These are phyloP conservation scores for Aspergillus cavernicola DNA, from an alignment of 495 filamentous ascomycete genomes.

Conservation along the genomic window DNA sequence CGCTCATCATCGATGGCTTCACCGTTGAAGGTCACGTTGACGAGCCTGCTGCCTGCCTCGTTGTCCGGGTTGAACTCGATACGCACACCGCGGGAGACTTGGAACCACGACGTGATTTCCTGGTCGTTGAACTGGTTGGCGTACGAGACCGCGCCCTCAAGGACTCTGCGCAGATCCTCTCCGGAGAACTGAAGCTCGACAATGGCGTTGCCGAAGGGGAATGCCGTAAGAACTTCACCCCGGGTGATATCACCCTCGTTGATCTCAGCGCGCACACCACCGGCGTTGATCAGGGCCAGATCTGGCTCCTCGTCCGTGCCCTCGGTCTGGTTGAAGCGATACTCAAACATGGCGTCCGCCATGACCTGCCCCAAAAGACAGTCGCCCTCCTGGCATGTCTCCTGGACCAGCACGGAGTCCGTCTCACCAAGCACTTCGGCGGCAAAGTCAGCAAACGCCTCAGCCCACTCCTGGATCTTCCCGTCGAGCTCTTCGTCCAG, in stretches of 20 bases:
- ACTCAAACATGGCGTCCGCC: slow-evolving; percentile 2
- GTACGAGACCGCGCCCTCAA: slow-evolving; percentile 1
- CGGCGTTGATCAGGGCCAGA: slow-evolving; percentile 1
- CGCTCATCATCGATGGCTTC: background rate
- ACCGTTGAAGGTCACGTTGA: background rate
- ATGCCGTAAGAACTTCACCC: slow-evolving; percentile 1
- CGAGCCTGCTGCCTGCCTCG: background rate
- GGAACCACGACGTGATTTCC: background rate
- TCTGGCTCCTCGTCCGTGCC: background rate
- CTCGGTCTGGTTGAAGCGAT: background rate
- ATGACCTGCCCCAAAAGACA: slow-evolving; percentile 3
- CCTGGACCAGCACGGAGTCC: background rate
- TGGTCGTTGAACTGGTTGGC: background rate
- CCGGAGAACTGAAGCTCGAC: slow-evolving; percentile 1
- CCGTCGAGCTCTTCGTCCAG: slow-evolving; percentile 1
- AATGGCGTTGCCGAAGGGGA: slow-evolving; percentile 6
- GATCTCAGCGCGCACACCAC: background rate
- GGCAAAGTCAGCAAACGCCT: background rate
- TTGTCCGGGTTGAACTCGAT: slow-evolving; percentile 3
- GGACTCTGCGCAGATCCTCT: background rate
- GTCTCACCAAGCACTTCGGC: background rate
- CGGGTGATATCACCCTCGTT: background rate
- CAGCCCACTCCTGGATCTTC: slow-evolving; percentile 1
- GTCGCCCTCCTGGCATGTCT: slow-evolving; percentile 2
- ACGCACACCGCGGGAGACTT: background rate